phyloP scores from a whole-genome alignment of 805 yeast species.

The Cyberlindnera amylophila region DNA sequence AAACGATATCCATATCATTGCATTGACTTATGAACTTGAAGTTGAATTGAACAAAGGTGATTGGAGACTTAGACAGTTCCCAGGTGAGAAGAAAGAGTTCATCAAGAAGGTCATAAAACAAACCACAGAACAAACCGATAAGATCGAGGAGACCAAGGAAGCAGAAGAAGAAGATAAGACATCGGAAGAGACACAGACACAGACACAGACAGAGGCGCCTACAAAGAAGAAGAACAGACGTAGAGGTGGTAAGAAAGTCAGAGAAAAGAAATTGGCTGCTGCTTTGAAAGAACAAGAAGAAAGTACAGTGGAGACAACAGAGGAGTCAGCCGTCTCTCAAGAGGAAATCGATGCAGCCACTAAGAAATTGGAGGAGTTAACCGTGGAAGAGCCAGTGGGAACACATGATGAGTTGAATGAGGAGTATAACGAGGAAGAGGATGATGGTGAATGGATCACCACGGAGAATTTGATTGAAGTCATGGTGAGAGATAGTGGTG shows the following conservation, averaged over 20 bases:
- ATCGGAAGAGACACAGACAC: slow-evolving; percentile 1
- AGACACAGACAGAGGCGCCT: background rate
- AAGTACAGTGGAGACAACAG: slow-evolving; percentile 17
- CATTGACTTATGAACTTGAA: slow-evolving; percentile 86
- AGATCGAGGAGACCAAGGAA: slow-evolving; percentile 9
- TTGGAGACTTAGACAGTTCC: slow-evolving; percentile 64
- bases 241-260: slow-evolving; percentile 65
- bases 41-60: slow-evolving; percentile 65
- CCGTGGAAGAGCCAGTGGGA: slow-evolving; percentile 6
- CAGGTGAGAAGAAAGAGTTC: slow-evolving; percentile 50
- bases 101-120: slow-evolving; percentile 15
- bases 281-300: slow-evolving; percentile 28
- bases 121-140: slow-evolving; percentile 6
- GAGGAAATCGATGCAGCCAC: slow-evolving; percentile 11
- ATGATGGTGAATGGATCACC: slow-evolving; percentile 92
- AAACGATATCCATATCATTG: slow-evolving; percentile 90
- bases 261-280: slow-evolving; percentile 47
- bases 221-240: slow-evolving; percentile 43
- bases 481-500: slow-evolving; percentile 65
- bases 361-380: slow-evolving; percentile 6
- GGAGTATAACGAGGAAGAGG: slow-evolving; percentile 52
- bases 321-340: slow-evolving; percentile 3
- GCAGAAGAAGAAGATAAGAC: slow-evolving; percentile 5
- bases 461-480: slow-evolving; percentile 76
- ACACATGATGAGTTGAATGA: slow-evolving; percentile 20